Evolutionary conservation across 768 basidiomycete species (phyloP).

Genomic region (Infundibulicybe gibba): DNA sequence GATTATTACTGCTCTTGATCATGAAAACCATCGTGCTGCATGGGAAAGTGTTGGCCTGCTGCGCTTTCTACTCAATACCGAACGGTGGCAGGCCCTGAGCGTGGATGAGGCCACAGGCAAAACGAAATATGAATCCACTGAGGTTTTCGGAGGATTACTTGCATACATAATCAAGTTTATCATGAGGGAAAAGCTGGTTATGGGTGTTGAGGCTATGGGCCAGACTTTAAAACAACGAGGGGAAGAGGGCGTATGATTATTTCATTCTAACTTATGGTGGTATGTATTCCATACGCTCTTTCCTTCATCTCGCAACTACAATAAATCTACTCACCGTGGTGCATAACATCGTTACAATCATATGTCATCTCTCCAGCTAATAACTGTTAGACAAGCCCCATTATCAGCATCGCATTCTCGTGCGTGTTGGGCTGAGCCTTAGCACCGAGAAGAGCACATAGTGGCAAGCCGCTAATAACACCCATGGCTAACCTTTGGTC

Average conservation of each 20-base stretch:
- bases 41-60: conserved; percentile 47
- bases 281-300: too few species aligned
- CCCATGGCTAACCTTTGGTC: too few species aligned
- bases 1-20: conserved; percentile 47
- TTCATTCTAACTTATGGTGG: too few species aligned
- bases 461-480: too few species aligned
- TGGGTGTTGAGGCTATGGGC: conserved; percentile 51
- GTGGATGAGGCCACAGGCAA: conserved; percentile 43
- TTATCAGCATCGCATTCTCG: conserved; percentile 24
- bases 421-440: conserved; percentile 26
- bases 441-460: neutral
- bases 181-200: conserved; percentile 34
- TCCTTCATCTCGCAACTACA: too few species aligned
- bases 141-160: conserved; percentile 53
- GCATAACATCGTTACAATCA: too few species aligned
- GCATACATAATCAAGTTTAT: conserved; percentile 51
- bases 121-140: conserved; percentile 62
- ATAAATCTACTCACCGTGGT: too few species aligned
- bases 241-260: conserved; percentile 22
- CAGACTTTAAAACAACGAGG: conserved; percentile 51
- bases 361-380: too few species aligned
- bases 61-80: conserved; percentile 43
- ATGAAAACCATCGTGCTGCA: conserved; percentile 49
- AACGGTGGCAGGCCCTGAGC: conserved; percentile 64
- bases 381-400: too few species aligned